Conservation (phyloP, 352 stramenopile species). For the Globisporangium paddicum region DNA sequence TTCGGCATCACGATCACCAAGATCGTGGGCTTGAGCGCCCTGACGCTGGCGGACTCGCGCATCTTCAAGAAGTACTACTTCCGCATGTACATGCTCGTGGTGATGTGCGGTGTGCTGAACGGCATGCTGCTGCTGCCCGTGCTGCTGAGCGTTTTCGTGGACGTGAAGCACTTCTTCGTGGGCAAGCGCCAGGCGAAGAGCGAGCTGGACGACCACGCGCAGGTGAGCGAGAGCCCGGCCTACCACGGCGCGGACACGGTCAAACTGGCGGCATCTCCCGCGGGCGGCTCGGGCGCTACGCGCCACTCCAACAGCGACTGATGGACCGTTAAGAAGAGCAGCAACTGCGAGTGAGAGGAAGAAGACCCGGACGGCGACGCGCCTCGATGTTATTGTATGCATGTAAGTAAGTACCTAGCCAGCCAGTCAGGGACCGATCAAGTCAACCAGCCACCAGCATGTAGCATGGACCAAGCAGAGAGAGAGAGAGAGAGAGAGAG, state of each 20-base stretch:
- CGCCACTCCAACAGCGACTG: constrained; percentile 27
- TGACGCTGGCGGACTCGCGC: constrained; percentile 53
- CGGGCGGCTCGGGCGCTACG: constrained; percentile 12
- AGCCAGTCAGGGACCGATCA: neutral
- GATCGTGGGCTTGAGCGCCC: constrained; percentile 26
- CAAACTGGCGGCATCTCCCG: constrained; percentile 12
- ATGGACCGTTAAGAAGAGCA: neutral
- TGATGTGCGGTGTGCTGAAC: constrained; percentile 79
- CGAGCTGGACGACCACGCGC: constrained; percentile 5
- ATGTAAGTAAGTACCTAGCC: constrained; percentile 7
- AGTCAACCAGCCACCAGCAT: neutral
- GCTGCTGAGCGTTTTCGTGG: constrained; percentile 45
- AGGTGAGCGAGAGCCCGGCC: constrained; percentile 19
- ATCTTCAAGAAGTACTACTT: constrained; percentile 92
- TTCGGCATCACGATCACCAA: constrained; percentile 40
- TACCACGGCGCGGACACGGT: constrained; percentile 17
- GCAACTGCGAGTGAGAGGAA: neutral
- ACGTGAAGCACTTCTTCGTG: constrained; percentile 39
- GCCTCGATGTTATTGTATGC: constrained; percentile 7
- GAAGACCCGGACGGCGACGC: neutral
- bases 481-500: neutral
- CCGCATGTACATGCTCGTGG: constrained; percentile 87
- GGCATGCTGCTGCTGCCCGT: constrained; percentile 64
- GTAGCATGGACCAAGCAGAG: neutral
- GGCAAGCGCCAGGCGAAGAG: constrained; percentile 22